Base-by-base conservation (phyloP, 768 basidiomycete genomes). In the Guyanaporus albipodus region DNA sequence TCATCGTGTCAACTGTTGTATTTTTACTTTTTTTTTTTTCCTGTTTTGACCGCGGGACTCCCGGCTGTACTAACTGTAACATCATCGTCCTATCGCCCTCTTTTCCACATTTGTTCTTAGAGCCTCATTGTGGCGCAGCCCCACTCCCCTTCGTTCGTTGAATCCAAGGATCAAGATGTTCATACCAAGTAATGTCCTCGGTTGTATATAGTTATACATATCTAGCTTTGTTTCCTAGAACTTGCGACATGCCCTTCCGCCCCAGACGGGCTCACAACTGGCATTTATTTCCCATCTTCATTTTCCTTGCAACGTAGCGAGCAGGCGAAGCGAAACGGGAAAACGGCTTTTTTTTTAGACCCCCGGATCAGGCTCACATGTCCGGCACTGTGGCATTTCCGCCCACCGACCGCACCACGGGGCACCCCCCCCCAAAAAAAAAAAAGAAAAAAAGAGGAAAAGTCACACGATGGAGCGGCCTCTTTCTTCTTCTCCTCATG, bases 181-280 rank as follows among this genome's bases (percentile, higher is more conserved):
- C 46, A 48, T 50, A 50, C 43, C 38, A 37, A 7, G 12, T 8
- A 11, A 11, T 28, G 9, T 32, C 49, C 33, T 51, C 51, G 46
- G 35, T 24, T 60, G 59, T 63, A 60, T 58, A 63, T 66, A 63
- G 63, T 63, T 63, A 63, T 63, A 52, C 40, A 18, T 62, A 65
- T 63, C 50, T 61, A 60, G 54, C 38, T 41, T n/a, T n/a, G n/a
- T 26, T 34, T 38, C 27, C 39, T 52, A 62, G 60, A 59, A n/a
- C n/a, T n/a, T n/a, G n/a, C n/a, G n/a, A n/a, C n/a, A n/a, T n/a
- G n/a, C n/a, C n/a, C n/a, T n/a, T n/a, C n/a, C n/a, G n/a, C n/a
- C n/a, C n/a, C n/a, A n/a, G n/a, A n/a, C n/a, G n/a, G n/a, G n/a
- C 44, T 32, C 15, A 32, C 17, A 17, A 33, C 28, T 11, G 18